A percentile compares a stretch with the other conserved stretches of the same genome.
phyloP scores from a whole-genome alignment of 805 yeast genomes.

The Nematodospora valgi region DNA sequence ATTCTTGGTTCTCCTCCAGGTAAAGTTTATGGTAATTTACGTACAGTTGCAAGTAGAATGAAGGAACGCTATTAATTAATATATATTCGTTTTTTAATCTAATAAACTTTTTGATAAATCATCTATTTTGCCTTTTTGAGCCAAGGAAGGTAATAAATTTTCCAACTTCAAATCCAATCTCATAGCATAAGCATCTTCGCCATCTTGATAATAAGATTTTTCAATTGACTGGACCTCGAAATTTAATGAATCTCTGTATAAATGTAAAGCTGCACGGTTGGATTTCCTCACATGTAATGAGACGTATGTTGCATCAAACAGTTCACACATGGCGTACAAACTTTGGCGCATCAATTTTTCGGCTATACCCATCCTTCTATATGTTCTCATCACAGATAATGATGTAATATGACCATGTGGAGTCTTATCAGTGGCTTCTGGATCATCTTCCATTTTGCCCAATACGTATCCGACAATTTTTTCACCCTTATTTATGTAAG shows the following conservation, averaged over 20 bases:
- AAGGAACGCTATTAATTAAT: conserved; percentile 77
- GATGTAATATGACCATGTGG: conserved; percentile 94
- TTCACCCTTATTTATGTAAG: conserved; percentile 65
- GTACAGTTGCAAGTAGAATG: conserved; percentile 95
- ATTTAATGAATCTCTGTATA: conserved; percentile 79
- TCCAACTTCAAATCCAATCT: conserved; percentile 61
- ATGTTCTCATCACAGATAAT: conserved; percentile 90
- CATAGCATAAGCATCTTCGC: conserved; percentile 98
- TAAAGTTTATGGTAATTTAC: conserved; percentile 93
- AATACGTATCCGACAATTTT: conserved; percentile 93
- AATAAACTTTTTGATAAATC: conserved; percentile 45
- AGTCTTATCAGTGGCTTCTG: conserved; percentile 66
- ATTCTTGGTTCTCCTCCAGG: conserved; percentile 99
- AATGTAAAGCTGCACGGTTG: conserved; percentile 89
- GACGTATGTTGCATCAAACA: conserved; percentile 77
- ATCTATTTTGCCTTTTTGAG: conserved; percentile 49
- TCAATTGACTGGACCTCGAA: conserved; percentile 84
- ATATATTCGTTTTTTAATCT: conserved; percentile 11
- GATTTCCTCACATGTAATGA: conserved; percentile 91
- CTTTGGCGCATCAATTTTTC: conserved; percentile 87
- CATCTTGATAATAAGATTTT: conserved; percentile 90
- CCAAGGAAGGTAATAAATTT: conserved; percentile 57
- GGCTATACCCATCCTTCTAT: conserved; percentile 93
- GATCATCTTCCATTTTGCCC: conserved; percentile 96
- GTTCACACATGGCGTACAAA: conserved; percentile 74